These are phyloP conservation scores for Aspergillus sp. DNA, from an alignment of 2,329 filamentous ascomycete genomes.

Conservation along the genomic window DNA sequence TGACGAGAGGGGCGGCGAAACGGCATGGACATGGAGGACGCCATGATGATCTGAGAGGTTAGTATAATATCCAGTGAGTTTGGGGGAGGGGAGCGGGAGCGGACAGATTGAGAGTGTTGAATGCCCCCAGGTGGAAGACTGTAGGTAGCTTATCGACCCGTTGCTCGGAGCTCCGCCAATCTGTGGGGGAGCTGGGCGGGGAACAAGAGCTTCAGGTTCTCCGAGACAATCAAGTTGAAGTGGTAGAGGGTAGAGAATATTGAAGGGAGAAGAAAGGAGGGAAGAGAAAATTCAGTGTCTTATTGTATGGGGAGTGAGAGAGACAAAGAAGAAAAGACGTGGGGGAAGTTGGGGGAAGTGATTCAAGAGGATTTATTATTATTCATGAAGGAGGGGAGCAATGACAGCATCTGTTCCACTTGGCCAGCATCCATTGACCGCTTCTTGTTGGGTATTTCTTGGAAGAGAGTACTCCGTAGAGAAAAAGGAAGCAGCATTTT, in stretches of 20 bases:
- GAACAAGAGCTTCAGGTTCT: too few relatives aligned
- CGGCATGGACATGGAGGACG: conserved; percentile 24
- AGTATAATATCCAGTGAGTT: background rate
- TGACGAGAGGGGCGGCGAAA: conserved; percentile 31
- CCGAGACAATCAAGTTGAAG: too few relatives aligned
- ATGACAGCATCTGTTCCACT: too few relatives aligned
- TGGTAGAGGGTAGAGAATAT: background rate
- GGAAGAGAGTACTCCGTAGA: too few relatives aligned
- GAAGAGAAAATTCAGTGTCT: too few relatives aligned
- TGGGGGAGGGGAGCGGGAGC: background rate
- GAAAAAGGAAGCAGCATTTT: too few relatives aligned
- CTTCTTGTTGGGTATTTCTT: too few relatives aligned
- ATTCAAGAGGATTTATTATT: too few relatives aligned
- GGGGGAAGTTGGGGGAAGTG: background rate
- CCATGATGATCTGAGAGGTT: conserved; percentile 20
- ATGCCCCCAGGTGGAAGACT: background rate
- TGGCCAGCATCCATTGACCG: background rate
- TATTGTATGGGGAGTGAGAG: too few relatives aligned
- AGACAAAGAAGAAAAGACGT: background rate
- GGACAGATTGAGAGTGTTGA: background rate
- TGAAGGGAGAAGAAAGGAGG: background rate
- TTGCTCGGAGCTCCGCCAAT: too few relatives aligned
- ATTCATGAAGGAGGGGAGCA: background rate
- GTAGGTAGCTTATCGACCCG: too few relatives aligned
- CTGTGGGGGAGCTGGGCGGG: too few relatives aligned